phyloP scores from a whole-genome alignment of 768 basidiomycete species.

The Rhodosporidiobolus sp. region DNA sequence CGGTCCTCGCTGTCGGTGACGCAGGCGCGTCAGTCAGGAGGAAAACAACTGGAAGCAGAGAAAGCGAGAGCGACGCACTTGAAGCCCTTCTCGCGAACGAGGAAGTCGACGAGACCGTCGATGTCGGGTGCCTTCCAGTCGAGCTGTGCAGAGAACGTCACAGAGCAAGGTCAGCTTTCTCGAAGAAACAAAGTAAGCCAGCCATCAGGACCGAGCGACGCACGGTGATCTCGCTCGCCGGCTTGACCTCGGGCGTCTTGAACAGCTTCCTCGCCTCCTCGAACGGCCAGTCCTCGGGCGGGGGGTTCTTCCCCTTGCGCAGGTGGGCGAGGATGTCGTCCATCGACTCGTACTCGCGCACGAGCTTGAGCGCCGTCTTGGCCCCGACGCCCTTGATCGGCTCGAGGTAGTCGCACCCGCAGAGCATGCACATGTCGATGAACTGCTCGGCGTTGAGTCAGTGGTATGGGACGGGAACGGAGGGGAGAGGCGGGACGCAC shows the following conservation, averaged over 20 bases:
- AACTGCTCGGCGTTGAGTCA: slow-evolving; percentile 58
- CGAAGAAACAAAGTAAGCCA: not conserved
- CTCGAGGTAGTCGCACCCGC: slow-evolving; percentile 98
- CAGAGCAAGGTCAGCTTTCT: slow-evolving; percentile 15
- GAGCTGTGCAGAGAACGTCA: slow-evolving; percentile 58
- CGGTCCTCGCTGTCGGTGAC: slow-evolving; percentile 74
- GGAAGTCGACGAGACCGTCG: slow-evolving; percentile 87
- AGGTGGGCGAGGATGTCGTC: slow-evolving; percentile 67
- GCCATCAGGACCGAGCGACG: slow-evolving; percentile 7
- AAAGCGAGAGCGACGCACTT: slow-evolving; percentile 59
- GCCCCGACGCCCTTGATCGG: slow-evolving; percentile 97
- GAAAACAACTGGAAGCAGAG: no score
- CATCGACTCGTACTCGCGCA: slow-evolving; percentile 74
- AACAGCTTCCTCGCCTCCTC: slow-evolving; percentile 90
- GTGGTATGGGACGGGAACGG: not conserved
- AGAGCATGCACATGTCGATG: slow-evolving; percentile 89
- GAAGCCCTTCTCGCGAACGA: slow-evolving; percentile 94
- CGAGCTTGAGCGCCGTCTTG: slow-evolving; percentile 87
- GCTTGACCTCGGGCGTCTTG: slow-evolving; percentile 79
- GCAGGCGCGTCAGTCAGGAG: not conserved
- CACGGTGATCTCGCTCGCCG: slow-evolving; percentile 82
- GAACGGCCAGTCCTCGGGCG: slow-evolving; percentile 97
- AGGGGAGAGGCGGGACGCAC: slow-evolving; percentile 53
- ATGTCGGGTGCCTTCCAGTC: slow-evolving; percentile 93
- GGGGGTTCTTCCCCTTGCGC: slow-evolving; percentile 57